Evolutionary conservation across 2,329 filamentous ascomycete species (phyloP), one percentile per base, ranked within the genome.

Genomic region (Fusarium irregulare): DNA sequence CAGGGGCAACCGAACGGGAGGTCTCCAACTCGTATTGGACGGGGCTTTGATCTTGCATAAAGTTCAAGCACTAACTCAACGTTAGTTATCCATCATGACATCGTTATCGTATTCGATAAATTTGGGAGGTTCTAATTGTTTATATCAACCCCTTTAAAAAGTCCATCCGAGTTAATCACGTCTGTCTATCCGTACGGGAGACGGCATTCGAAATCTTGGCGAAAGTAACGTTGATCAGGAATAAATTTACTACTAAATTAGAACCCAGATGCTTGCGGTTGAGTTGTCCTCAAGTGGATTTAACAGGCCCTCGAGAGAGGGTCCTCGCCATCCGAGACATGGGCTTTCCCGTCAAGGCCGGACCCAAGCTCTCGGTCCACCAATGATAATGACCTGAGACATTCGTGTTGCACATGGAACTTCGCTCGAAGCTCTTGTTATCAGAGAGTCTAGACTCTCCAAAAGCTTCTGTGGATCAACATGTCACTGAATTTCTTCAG

Each of bases 11-110:
- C 44, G 23, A 51, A 44, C 45, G 48, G 23, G 44, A 53, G 25
- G 49, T 41, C 66, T 53, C 51, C 49, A 70, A 46, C 64, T 68
- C 68, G 64, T 70, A 71, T 71, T 28, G 42, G 63, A 64, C 40
- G 37, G 58, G 54, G 47, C 59, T 50, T 30, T 71, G 59, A 56
- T 58, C 64, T 58, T 71, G 67, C 67, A 68, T 71, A 48, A 63
- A 58, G 28, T 25, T 27, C n/a, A 49, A 32, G 45, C 53, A 70
- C 54, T 66, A 48, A 12, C 20, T 14, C n/a, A 47, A 16, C 23
- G 20, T 21, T 45, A 34, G 27, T 27, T 40, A 51, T 34, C 34
- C 41, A 58, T 58, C 44, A 58, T 37, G 49, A 53, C 34, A 27
- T 44, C 20, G 51, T 25, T 20, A 30, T 44, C 25, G 18, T 20